A percentile compares a stretch with the other conserved stretches of the same genome.
Conservation (phyloP, 164 flowering plant genomes). For the Magnolia sinica region DNA sequence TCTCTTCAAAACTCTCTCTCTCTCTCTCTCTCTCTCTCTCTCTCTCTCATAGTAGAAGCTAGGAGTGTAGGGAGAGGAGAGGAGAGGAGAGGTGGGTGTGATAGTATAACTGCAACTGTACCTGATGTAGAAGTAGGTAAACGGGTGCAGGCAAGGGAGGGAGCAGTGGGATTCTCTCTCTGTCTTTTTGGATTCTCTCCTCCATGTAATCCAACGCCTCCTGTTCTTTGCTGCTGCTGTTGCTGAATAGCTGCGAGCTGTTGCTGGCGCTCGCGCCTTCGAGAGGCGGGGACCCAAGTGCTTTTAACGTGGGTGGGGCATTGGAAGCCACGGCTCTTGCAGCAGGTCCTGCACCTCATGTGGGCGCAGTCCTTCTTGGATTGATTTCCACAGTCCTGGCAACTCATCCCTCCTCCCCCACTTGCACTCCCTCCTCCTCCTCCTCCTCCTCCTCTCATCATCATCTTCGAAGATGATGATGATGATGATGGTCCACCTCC, state of each 20-base stretch:
- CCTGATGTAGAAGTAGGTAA: constrained; percentile 45
- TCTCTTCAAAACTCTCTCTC: no score
- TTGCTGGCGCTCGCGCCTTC: constrained; percentile 66
- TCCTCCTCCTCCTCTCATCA: constrained; percentile 29
- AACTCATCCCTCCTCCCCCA: constrained; percentile 35
- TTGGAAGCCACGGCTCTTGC: constrained; percentile 72
- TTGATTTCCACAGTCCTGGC: constrained; percentile 88
- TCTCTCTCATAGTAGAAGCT: no score
- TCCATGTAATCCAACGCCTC: neutral
- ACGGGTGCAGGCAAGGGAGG: constrained; percentile 44
- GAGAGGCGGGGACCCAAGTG: constrained; percentile 86
- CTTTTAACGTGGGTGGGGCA: constrained; percentile 78
- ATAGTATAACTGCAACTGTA: constrained; percentile 12
- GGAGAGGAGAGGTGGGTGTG: no score
- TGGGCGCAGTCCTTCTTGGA: constrained; percentile 81
- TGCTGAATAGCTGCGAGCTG: constrained; percentile 39
- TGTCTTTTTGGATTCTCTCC: constrained; percentile 43
- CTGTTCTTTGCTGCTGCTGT: constrained; percentile 18
- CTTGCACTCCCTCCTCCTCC: constrained; percentile 13
- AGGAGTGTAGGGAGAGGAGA: no score
- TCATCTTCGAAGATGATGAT: constrained; percentile 22
- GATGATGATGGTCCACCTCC: constrained; percentile 5
- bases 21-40: no score
- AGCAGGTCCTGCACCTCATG: constrained; percentile 77
- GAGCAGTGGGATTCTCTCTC: constrained; percentile 41